Base-by-base conservation (phyloP, 345 rosid species). In the Kernera saxatilis region DNA sequence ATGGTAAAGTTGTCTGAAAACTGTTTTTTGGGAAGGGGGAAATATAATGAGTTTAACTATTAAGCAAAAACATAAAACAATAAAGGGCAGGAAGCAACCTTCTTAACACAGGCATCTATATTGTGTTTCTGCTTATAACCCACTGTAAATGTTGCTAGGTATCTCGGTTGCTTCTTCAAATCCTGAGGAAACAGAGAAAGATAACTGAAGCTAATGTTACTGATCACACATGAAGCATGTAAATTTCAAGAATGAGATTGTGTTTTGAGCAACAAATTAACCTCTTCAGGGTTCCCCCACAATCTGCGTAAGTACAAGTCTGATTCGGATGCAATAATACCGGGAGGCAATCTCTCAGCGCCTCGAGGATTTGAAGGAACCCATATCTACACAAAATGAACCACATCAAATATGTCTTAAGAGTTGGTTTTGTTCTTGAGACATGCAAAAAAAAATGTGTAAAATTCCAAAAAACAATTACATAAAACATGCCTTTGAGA, bases 271-370 rank as follows among this genome's bases (percentile, higher is more conserved):
- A 69, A 54, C 81, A 65, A 83, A n/a, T n/a, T n/a, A n/a, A 93
- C 98, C 91, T 93, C 91, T 78, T 76, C 70, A 30, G 98, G 98
- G 13, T 84, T 90, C 56, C 97, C 98, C 96, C 92, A 93, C 62
- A 93, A 82, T 79, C 90, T 84, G 63, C 87, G 91, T 77, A 85
- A 72, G 76, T 85, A 86, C n/a, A 91, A 79, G 78, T 93, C 97
- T 27, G 97, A 77, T 80, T 91, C 88, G 18, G 96, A 36, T 64
- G 79, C 90, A 50, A 93, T 70, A 71, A 93, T 91, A 66, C 90
- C 92, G 2, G 92, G 90, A 50, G 97, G 98, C 49, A 93, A 82
- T 77, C 77, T 76, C 84, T 91, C 98, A 5, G 94, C 88, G 39
- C 98, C 97, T 67, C 78, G 87, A 43, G 98, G 98, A 83, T 91